These are phyloP conservation scores for Spergularia azorica DNA, from an alignment of 179 eudicot genomes.

Conservation along the genomic window DNA sequence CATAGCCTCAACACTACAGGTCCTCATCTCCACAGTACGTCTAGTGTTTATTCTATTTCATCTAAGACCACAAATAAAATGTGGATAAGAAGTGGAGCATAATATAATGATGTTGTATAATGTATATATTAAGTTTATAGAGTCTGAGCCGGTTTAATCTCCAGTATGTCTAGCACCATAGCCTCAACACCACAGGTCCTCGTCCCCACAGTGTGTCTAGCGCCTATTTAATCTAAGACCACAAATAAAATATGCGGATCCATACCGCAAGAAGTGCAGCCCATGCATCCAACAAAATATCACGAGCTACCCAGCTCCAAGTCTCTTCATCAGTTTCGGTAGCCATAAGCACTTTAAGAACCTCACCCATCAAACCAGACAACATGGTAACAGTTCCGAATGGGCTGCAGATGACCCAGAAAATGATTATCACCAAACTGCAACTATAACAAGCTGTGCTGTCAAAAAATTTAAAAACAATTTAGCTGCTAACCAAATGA, in stretches of 20 bases:
- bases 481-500: conserved; percentile 62
- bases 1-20: too few species aligned
- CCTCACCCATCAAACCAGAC: conserved; percentile 89
- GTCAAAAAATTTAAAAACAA: not conserved
- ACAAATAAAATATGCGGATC: conserved; percentile 14
- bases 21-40: too few species aligned
- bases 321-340: conserved; percentile 81
- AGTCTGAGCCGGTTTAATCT: too few species aligned
- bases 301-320: conserved; percentile 97
- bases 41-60: too few species aligned
- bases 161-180: too few species aligned
- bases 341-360: conserved; percentile 64
- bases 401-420: conserved; percentile 57
- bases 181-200: too few species aligned
- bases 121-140: too few species aligned
- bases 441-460: conserved; percentile 1
- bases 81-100: conserved; percentile 55
- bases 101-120: too few species aligned
- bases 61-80: not conserved
- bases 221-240: not conserved
- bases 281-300: conserved; percentile 95
- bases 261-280: conserved; percentile 79
- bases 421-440: conserved; percentile 12
- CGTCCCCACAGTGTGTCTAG: too few species aligned
- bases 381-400: conserved; percentile 81